phyloP scores from a whole-genome alignment of 2,329 filamentous ascomycete species.

The Botryotinia convoluta region DNA sequence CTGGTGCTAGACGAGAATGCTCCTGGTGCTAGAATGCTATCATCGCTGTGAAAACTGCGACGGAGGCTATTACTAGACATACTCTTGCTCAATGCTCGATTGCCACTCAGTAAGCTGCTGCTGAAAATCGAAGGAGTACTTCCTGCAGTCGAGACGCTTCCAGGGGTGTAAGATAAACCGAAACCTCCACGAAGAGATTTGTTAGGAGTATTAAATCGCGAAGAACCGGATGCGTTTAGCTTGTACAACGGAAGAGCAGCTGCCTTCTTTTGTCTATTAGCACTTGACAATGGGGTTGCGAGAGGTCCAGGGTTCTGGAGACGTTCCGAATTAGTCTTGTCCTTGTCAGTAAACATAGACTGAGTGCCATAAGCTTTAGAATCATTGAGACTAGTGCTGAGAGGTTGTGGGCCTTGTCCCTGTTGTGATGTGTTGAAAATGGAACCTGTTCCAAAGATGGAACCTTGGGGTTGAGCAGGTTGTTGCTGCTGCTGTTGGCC shows the following conservation, averaged over 20 bases:
- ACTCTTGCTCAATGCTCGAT: constrained; percentile 75
- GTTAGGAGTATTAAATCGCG: constrained; percentile 78
- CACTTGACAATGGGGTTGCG: constrained; percentile 80
- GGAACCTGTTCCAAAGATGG: constrained; percentile 56
- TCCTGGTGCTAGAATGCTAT: constrained; percentile 81
- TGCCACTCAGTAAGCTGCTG: constrained; percentile 62
- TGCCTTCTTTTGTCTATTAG: constrained; percentile 69
- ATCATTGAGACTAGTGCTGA: constrained; percentile 79
- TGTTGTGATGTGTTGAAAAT: constrained; percentile 58
- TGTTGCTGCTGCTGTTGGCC: constrained; percentile 39
- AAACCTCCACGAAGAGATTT: constrained; percentile 70
- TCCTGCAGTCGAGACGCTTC: constrained; percentile 63
- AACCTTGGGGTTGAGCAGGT: constrained; percentile 47
- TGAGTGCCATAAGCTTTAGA: constrained; percentile 87
- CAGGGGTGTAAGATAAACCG: constrained; percentile 89
- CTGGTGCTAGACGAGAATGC: constrained; percentile 72
- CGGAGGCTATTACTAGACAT: constrained; percentile 84
- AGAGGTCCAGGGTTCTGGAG: constrained; percentile 78
- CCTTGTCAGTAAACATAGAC: constrained; percentile 71
- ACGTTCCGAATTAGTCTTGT: constrained; percentile 51
- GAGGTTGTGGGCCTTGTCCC: constrained; percentile 53
- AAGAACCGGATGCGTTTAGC: constrained; percentile 69
- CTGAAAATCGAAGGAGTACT: constrained; percentile 65
- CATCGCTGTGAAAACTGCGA: constrained; percentile 75
- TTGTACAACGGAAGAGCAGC: constrained; percentile 84